phyloP scores from a whole-genome alignment of 2,329 filamentous ascomycete genomes.

The Epichloe aotearoae region DNA sequence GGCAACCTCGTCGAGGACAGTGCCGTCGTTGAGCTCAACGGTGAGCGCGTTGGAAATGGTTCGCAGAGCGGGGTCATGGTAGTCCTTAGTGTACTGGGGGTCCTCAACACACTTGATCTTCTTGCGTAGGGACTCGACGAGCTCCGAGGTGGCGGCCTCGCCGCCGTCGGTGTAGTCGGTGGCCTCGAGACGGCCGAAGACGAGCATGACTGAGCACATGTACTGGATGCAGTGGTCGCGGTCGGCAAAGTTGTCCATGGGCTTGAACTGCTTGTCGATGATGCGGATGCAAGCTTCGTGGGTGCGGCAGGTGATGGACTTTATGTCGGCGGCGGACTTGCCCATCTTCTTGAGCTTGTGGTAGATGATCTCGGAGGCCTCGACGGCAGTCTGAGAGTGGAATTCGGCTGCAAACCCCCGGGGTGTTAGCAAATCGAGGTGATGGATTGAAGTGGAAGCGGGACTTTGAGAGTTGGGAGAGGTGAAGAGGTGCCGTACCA shows the following conservation, averaged over 20 bases:
- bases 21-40: conserved; percentile 89
- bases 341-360: conserved; percentile 69
- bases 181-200: conserved; percentile 85
- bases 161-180: conserved; percentile 86
- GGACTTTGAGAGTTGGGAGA: not conserved
- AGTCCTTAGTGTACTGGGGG: conserved; percentile 83
- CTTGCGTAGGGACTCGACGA: conserved; percentile 83
- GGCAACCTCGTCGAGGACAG: conserved; percentile 75
- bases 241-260: conserved; percentile 99
- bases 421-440: not conserved
- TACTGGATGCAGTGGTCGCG: conserved; percentile 99
- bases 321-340: conserved; percentile 89
- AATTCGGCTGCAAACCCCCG: conserved; percentile 56
- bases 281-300: conserved; percentile 98
- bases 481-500: conserved; percentile 40
- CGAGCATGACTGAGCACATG: conserved; percentile 95
- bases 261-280: conserved; percentile 99
- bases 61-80: conserved; percentile 85
- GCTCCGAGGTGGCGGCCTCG: conserved; percentile 78
- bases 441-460: too few relatives aligned
- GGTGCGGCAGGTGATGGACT: conserved; percentile 83
- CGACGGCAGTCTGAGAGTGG: conserved; percentile 96
- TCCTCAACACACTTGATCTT: conserved; percentile 96
- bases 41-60: conserved; percentile 97
- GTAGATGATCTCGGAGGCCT: conserved; percentile 83